Conservation (phyloP, 108 stramenopile species). For the Skeletonema grethae region DNA sequence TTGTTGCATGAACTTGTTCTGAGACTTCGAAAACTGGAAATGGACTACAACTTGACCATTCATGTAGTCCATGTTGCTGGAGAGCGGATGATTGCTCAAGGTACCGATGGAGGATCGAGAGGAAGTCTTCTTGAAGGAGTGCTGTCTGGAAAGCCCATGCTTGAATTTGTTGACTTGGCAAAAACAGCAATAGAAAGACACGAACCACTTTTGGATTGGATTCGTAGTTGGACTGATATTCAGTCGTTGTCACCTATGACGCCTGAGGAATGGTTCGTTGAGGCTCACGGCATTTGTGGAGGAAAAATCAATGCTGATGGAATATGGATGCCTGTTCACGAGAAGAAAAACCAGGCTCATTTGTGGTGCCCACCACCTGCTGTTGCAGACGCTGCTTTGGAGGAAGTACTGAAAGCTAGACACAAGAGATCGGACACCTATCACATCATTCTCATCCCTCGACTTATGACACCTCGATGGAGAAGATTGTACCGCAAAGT, state of each 20-base stretch:
- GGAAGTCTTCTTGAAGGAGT: conserved; percentile 33
- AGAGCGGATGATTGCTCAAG: conserved; percentile 33
- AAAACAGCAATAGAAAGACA: conserved; percentile 9
- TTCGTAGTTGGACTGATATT: too few species aligned
- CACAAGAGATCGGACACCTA: conserved; percentile 36
- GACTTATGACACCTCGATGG: conserved; percentile 27
- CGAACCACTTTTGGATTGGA: conserved; percentile 16
- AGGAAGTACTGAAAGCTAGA: conserved; percentile 32
- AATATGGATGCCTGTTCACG: conserved; percentile 24
- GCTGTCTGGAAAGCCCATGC: conserved; percentile 21
- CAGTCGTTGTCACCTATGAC: conserved; percentile 12
- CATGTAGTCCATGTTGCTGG: conserved; percentile 31
- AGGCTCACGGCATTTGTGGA: conserved; percentile 33
- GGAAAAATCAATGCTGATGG: conserved; percentile 10
- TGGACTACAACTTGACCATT: conserved; percentile 3
- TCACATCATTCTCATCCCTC: conserved; percentile 26
- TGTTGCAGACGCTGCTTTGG: conserved; percentile 26
- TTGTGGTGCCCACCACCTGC: conserved; percentile 40
- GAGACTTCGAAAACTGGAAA: conserved; percentile 11
- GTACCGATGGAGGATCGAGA: conserved; percentile 29
- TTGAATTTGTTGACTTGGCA: conserved; percentile 21
- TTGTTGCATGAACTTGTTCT: conserved; percentile 6
- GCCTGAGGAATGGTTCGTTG: conserved; percentile 29
- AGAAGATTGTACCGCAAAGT: conserved; percentile 19
- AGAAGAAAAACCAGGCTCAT: background rate